These are phyloP conservation scores for Harringtonia aguacate DNA, from an alignment of 2,329 filamentous ascomycete species.

Conservation along the genomic window DNA sequence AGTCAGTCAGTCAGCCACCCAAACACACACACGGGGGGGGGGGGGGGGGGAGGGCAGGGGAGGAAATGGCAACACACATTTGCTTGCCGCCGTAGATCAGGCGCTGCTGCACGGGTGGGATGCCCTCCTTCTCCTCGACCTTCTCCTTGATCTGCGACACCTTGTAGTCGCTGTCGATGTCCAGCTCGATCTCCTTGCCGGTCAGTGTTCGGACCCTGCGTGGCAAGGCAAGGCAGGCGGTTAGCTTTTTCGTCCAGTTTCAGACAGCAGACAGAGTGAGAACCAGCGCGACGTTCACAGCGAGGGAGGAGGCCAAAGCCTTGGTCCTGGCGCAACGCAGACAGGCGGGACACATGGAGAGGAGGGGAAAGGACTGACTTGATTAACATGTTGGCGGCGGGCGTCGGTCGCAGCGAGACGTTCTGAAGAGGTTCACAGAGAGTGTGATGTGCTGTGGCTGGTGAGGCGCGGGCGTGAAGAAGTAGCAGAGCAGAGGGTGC, in stretches of 20 bases:
- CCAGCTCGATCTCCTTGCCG: slow-evolving; percentile 97
- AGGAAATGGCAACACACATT: slow-evolving; percentile 51
- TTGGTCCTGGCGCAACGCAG: not conserved
- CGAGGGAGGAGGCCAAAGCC: no score
- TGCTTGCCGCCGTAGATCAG: slow-evolving; percentile 97
- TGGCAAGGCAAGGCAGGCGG: no score
- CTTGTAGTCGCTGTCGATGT: slow-evolving; percentile 92
- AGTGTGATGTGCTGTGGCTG: no score
- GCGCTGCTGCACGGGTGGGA: slow-evolving; percentile 91
- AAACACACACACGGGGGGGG: no score
- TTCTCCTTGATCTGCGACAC: slow-evolving; percentile 97
- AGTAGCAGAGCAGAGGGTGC: no score
- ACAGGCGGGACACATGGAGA: not conserved
- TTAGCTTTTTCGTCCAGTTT: not conserved
- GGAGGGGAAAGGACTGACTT: slow-evolving; percentile 23
- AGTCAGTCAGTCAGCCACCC: no score
- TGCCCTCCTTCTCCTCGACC: slow-evolving; percentile 98
- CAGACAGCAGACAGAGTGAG: not conserved
- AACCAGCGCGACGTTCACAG: not conserved
- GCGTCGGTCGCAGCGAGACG: not conserved
- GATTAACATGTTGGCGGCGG: slow-evolving; percentile 33
- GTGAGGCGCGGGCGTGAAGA: no score
- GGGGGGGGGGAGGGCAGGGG: not conserved
- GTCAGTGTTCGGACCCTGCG: slow-evolving; percentile 95
- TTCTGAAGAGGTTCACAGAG: no score